Conservation (phyloP, 2,329 filamentous ascomycete genomes). For the Calonectria leucothoes region DNA sequence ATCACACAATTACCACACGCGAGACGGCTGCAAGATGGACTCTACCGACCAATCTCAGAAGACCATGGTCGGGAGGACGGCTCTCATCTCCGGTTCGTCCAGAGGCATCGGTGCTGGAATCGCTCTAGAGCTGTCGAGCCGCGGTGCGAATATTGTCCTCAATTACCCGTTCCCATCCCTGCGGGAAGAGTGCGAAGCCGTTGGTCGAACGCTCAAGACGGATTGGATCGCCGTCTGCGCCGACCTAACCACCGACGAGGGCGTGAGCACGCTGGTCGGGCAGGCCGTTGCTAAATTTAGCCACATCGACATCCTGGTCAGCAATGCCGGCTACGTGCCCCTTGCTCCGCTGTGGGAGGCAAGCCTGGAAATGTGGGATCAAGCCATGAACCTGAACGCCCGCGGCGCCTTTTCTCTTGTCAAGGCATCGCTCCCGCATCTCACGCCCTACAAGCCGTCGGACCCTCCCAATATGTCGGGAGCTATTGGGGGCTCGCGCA, state of each 20-base stretch:
- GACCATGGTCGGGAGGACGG: neutral
- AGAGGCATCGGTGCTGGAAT: constrained; percentile 11
- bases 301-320: constrained; percentile 8
- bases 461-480: constrained; percentile 12
- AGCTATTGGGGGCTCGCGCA: constrained; percentile 10
- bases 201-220: constrained; percentile 3
- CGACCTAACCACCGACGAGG: constrained; percentile 4
- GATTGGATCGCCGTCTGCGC: constrained; percentile 18
- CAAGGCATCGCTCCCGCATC: neutral
- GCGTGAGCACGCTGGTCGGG: neutral
- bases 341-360: constrained; percentile 5
- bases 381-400: neutral
- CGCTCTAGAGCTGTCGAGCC: constrained; percentile 1
- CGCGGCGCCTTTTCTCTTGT: neutral
- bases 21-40: neutral
- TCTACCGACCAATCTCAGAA: neutral
- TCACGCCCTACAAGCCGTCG: constrained; percentile 16
- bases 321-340: neutral
- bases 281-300: constrained; percentile 11
- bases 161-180: constrained; percentile 11
- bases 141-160: constrained; percentile 5
- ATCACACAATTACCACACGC: neutral
- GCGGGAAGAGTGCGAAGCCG: constrained; percentile 8
- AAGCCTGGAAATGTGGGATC: neutral
- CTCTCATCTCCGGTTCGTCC: neutral